These are phyloP conservation scores for Pleurostoma richardsiae DNA, from an alignment of 2,329 filamentous ascomycete genomes.

Conservation along the genomic window DNA sequence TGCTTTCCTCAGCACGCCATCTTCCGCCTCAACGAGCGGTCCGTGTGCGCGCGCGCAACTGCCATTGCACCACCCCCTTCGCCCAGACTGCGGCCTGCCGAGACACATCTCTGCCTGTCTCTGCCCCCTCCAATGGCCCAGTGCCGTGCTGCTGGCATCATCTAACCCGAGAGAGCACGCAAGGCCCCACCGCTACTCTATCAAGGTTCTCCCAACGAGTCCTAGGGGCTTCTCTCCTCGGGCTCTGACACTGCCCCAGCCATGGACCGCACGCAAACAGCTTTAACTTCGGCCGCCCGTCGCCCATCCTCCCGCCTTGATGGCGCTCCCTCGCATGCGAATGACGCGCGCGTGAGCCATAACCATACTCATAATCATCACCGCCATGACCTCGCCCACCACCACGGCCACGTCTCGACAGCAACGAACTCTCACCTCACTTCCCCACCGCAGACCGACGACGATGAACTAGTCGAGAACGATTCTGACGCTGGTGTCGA, in stretches of 20 bases:
- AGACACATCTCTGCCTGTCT: neutral
- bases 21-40: neutral
- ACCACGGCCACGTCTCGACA: neutral
- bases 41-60: neutral
- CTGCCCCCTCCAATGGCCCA: neutral
- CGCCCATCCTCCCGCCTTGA: conserved; percentile 6
- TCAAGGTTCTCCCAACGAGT: conserved; percentile 2
- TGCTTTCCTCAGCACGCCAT: neutral
- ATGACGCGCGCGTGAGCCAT: conserved; percentile 2
- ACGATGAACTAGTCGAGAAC: conserved; percentile 7
- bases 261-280: conserved; percentile 7
- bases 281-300: conserved; percentile 3
- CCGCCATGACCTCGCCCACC: conserved; percentile 1
- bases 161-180: conserved; percentile 5
- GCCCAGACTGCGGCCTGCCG: neutral
- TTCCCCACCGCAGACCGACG: conserved; percentile 16
- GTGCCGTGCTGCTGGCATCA: neutral
- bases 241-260: conserved; percentile 1
- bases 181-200: neutral
- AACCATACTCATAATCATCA: conserved; percentile 4
- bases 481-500: conserved; percentile 1
- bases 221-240: neutral
- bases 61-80: neutral
- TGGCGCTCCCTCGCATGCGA: conserved; percentile 3
- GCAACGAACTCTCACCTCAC: conserved; percentile 2